Evolutionary conservation across 2,329 filamentous ascomycete species (phyloP), one percentile per base, ranked within the genome.

Genomic region (Neonectria coccinea): DNA sequence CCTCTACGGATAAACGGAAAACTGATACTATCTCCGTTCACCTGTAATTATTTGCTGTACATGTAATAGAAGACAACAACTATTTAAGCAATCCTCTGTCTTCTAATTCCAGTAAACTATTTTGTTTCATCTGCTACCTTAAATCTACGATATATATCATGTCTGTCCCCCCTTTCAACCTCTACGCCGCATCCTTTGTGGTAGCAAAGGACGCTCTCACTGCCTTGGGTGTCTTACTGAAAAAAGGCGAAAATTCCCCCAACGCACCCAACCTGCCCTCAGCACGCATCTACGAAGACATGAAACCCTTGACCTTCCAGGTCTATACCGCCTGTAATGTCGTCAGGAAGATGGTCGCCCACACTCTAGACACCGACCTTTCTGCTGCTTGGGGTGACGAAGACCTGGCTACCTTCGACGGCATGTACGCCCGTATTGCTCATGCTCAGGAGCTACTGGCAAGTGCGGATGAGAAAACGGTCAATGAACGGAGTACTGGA

Each of bases 271-370:
- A 70, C n/a, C 65, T 81, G 41, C 62, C 76, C 39, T 61, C 70
- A 8, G 73, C 75, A 27, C 73, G 74, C 45, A 68, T 82, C 36
- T 54, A 69, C 66, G 68, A 73, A 2, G 79, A 82, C 74, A 83
- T 83, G 81, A 72, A 76, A 14, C 76, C 78, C 31, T 70, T 82
- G 44, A 71, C 67, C 64, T 77, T 79, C 72, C 81, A 83, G 71
- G 70, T 81, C 61, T 63, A 76, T 63, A 50, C 64, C 33, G 56
- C 67, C 44, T 55, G 68, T 66, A 75, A 76, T 68, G 57, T 77
- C 25, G 62, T 76, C 73, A 25, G 48, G 66, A 31, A 8, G 50
- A 9, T 54, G 68, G 7, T 47, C 12, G 8, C 11, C 44, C 14
- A 12, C 12, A 47, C 44, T 16, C 22, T 27, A 16, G 22, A 27